phyloP scores from a whole-genome alignment of 2,329 filamentous ascomycete species.

The Pseudodiploospora longispora region DNA sequence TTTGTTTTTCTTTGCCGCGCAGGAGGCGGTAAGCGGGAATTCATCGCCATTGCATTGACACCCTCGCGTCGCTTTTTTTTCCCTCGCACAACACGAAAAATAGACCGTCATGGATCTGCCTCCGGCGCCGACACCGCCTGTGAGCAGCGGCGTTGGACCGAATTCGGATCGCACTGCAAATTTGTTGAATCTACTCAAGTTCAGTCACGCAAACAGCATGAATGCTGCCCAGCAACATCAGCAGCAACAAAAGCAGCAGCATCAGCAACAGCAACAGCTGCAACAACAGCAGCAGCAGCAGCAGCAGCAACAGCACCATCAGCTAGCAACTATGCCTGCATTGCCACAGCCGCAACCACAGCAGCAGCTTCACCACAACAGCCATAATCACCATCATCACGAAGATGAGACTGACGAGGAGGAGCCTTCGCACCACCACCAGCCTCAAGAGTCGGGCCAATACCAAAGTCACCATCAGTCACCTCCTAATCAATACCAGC shows the following conservation, averaged over 20 bases:
- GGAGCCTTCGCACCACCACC: not conserved
- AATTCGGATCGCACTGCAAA: slow-evolving; percentile 43
- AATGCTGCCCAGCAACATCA: slow-evolving; percentile 6
- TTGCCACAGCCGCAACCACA: slow-evolving; percentile 11
- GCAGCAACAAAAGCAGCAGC: slow-evolving; percentile 19
- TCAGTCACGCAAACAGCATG: slow-evolving; percentile 33
- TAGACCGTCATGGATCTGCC: slow-evolving; percentile 33
- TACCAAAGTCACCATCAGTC: not conserved
- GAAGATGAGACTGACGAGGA: no score
- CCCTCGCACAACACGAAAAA: slow-evolving; percentile 1
- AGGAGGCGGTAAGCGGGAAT: not conserved
- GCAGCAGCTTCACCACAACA: not conserved
- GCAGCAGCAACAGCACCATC: slow-evolving; percentile 13
- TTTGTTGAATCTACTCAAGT: slow-evolving; percentile 55
- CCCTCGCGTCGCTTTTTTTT: slow-evolving; percentile 2
- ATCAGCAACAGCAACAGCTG: slow-evolving; percentile 15
- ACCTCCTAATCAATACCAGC: slow-evolving; percentile 1
- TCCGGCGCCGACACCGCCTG: slow-evolving; percentile 42
- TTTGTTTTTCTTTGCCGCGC: not conserved
- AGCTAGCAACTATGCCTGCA: slow-evolving; percentile 2
- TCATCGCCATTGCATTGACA: slow-evolving; percentile 7
- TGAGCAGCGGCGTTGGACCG: slow-evolving; percentile 30
- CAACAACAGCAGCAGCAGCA: slow-evolving; percentile 14
- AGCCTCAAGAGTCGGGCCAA: slow-evolving; percentile 1
- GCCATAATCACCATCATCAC: no score